Percentiles rank a stretch among this genome's conserved stretches.
Evolutionary conservation across 2,329 filamentous ascomycete genomes (phyloP).

Genomic region (Trichoderma sp.): DNA sequence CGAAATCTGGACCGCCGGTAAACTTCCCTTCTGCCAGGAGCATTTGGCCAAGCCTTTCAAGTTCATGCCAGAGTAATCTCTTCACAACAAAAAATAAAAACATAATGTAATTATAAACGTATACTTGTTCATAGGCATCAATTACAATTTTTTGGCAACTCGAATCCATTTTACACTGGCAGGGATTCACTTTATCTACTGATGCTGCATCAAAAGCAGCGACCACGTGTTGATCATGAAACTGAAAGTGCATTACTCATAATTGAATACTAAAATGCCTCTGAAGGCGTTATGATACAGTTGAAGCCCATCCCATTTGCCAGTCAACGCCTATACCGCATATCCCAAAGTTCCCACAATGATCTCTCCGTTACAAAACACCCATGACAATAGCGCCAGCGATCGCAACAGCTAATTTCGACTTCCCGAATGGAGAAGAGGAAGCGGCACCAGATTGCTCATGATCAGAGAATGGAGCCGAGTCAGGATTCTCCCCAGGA

Average conservation of each 20-base stretch:
- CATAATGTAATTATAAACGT: not conserved
- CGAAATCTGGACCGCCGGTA: conserved; percentile 71
- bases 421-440: conserved; percentile 36
- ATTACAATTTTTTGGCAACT: not conserved
- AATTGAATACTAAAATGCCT: not conserved
- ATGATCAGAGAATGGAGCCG: conserved; percentile 17
- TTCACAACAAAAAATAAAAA: not conserved
- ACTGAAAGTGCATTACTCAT: conserved; percentile 12
- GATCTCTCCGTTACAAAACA: conserved; percentile 34
- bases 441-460: conserved; percentile 34
- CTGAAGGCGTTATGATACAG: conserved; percentile 7
- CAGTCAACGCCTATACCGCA: not conserved
- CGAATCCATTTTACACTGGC: not conserved
- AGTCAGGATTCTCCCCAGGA: conserved; percentile 5
- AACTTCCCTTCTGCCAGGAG: conserved; percentile 73
- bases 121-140: not conserved
- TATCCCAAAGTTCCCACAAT: not conserved
- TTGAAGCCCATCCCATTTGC: not conserved
- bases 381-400: conserved; percentile 39
- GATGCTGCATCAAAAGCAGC: not conserved
- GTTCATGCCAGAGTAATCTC: conserved; percentile 62
- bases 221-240: not conserved
- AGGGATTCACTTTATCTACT: not conserved
- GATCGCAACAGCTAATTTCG: conserved; percentile 35
- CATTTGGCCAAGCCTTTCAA: conserved; percentile 64